A percentile compares a stretch with the other conserved stretches of the same genome.
Evolutionary conservation across 164 flowering plant genomes (phyloP).

Genomic region (Vitis labrusca): DNA sequence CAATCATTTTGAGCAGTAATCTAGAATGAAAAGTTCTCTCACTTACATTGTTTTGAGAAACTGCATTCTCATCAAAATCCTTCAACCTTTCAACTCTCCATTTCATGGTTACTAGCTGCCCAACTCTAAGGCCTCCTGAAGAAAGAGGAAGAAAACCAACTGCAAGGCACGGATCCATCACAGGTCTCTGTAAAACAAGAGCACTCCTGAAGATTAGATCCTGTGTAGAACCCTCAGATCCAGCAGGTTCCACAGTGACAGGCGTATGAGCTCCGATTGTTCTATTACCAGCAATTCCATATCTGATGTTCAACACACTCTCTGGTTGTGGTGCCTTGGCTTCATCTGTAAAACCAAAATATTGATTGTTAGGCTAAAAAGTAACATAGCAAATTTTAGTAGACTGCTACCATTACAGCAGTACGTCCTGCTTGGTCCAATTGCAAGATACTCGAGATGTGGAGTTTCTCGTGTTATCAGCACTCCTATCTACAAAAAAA

Average conservation of each 20-base stretch:
- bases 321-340: conserved; percentile 32
- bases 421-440: no score
- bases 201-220: conserved; percentile 72
- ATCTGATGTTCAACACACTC: conserved; percentile 75
- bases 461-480: no score
- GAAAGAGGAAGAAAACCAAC: conserved; percentile 96
- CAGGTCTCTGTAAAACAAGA: conserved; percentile 77
- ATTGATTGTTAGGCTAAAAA: not conserved
- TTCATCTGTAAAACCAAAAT: conserved; percentile 44
- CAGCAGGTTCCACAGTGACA: conserved; percentile 26
- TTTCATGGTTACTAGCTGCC: conserved; percentile 78
- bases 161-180: conserved; percentile 89
- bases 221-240: conserved; percentile 27
- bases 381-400: not conserved
- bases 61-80: conserved; percentile 41
- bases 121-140: conserved; percentile 81
- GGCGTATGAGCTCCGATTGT: conserved; percentile 83
- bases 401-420: not conserved
- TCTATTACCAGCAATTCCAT: conserved; percentile 74
- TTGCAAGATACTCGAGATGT: no score
- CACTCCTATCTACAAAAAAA: no score
- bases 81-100: conserved; percentile 96
- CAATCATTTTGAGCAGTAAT: no score
- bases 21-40: not conserved
- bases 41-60: conserved; percentile 57